A percentile compares a stretch with the other conserved stretches of the same genome.
phyloP scores from a whole-genome alignment of 2,329 filamentous ascomycete genomes.

The Trichoderma lentiforme region DNA sequence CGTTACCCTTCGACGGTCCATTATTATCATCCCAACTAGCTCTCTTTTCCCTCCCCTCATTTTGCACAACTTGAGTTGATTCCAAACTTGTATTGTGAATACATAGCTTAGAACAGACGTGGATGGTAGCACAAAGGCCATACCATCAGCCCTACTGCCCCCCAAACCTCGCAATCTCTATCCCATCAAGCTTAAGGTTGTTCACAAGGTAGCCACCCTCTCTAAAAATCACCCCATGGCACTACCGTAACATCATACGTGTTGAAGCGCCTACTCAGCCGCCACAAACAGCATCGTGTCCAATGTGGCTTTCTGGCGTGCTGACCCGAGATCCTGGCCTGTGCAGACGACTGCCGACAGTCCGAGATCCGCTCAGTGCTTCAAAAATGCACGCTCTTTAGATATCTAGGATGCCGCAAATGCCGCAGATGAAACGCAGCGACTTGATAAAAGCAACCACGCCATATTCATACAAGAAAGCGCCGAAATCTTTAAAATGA shows the following conservation, averaged over 20 bases:
- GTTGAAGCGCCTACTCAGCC: not conserved
- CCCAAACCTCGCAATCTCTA: not conserved
- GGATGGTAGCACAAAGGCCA: not conserved
- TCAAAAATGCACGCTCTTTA: not conserved
- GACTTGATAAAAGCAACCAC: not conserved
- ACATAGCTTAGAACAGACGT: not conserved
- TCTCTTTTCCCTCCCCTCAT: not conserved
- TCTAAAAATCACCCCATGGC: not conserved
- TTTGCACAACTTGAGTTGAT: not conserved
- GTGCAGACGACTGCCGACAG: not conserved
- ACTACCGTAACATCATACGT: not conserved
- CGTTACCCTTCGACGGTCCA: not conserved
- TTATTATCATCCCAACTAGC: not conserved
- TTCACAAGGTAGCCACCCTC: not conserved
- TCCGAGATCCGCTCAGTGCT: not conserved
- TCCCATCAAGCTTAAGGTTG: not conserved
- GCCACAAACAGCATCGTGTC: not conserved
- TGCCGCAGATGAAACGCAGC: not conserved
- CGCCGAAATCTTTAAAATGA: not conserved
- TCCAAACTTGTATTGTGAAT: not conserved
- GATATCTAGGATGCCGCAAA: not conserved
- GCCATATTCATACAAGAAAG: not conserved
- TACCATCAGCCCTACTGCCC: not conserved
- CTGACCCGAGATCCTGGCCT: slow-evolving; percentile 8
- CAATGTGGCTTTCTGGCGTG: not conserved